phyloP scores from a whole-genome alignment of 1,139 yeast species.

The Diutina mesorugosa region DNA sequence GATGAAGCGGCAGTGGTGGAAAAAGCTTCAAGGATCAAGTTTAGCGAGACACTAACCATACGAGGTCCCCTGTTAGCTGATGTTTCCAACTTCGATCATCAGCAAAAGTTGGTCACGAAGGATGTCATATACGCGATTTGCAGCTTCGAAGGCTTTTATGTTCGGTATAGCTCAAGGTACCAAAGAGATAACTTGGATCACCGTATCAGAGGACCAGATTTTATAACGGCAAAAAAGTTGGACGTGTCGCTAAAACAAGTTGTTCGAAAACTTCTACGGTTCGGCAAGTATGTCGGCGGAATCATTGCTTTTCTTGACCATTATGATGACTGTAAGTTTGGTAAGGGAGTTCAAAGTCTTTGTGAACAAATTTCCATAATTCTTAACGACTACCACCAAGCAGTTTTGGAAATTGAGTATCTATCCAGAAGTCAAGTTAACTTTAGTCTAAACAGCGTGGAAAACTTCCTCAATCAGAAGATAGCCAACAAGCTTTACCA shows the following conservation, averaged over 20 bases:
- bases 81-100: conserved; percentile 35
- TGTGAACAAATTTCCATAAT: conserved; percentile 46
- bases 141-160: conserved; percentile 73
- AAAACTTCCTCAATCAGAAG: conserved; percentile 17
- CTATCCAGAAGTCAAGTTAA: conserved; percentile 32
- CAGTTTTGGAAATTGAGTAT: conserved; percentile 40
- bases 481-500: conserved; percentile 28
- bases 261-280: conserved; percentile 45
- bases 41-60: neutral
- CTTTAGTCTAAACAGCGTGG: conserved; percentile 23
- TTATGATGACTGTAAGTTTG: conserved; percentile 44
- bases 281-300: conserved; percentile 52
- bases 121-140: conserved; percentile 59
- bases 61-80: neutral
- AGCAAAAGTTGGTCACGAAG: conserved; percentile 59
- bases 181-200: conserved; percentile 25
- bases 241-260: conserved; percentile 67
- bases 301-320: conserved; percentile 41
- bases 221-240: conserved; percentile 54
- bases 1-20: neutral
- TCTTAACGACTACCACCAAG: conserved; percentile 32
- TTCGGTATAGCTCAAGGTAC: conserved; percentile 53
- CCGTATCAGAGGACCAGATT: conserved; percentile 59
- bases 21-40: neutral
- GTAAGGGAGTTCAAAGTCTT: conserved; percentile 63